Evolutionary conservation across 495 filamentous ascomycete genomes (phyloP), one percentile per base, ranked within the genome.

Genomic region (Friedmanniomyces simplex): DNA sequence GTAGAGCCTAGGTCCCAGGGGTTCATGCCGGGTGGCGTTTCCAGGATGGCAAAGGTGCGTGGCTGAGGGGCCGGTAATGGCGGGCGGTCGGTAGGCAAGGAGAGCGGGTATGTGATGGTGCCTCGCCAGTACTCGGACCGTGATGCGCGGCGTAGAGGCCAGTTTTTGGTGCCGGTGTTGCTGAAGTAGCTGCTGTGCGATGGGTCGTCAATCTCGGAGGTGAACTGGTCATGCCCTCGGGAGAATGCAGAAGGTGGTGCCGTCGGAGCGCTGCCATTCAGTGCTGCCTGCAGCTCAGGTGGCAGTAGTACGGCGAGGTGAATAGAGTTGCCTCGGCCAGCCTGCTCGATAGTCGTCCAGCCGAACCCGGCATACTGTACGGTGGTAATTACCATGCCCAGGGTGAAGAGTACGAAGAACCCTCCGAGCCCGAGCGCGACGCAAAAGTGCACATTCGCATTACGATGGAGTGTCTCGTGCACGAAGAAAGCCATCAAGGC

Each of bases 341-440:
- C 68, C 50, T 83, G 82, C 67, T 96, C 91, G 41, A 96, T 83
- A 12, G 89, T 93, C 0, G 88, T 91, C 41, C 85, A 72, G 63
- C 95, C 95, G 26, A 74, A 54, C 32, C 82, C 65, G 45, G 83
- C 79, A 58, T 90, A 79, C 61, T 88, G 82, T 11, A 85, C 58
- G 0, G 85, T 85, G 36, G 80, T 90, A 18, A 75, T 57, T 2
- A 81, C 76, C 88, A 96, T 95, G 18, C 83, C 80, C 37, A 75
- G 69, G 18, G 82, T 76, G 71, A 96, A 95, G 18, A 91, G 65
- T 20, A 76, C 37, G 22, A 65, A 61, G 54, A 54, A 64, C 0
- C n/a, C 41, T 43, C 26, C 50, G 68, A 63, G 63, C 62, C 70
- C 81, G 52, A 85, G 68, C 36, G 74, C 74, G 48, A 81, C 73